phyloP scores from a whole-genome alignment of 306 rosid genomes.

The Malus fusca region DNA sequence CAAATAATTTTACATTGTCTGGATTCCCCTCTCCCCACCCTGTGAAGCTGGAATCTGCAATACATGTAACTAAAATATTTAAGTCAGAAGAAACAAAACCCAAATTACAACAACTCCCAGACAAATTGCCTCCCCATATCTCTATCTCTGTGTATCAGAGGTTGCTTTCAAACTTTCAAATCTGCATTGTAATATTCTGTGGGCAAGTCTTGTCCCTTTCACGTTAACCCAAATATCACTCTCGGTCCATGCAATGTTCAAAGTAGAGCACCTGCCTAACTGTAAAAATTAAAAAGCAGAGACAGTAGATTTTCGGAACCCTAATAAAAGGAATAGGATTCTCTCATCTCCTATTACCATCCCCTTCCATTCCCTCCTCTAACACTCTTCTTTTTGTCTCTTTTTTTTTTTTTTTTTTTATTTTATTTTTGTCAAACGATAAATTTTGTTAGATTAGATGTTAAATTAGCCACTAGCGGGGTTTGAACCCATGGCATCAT shows the following conservation, averaged over 20 bases:
- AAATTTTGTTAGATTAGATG: too few relatives aligned
- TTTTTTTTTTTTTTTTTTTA: too few relatives aligned
- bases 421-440: too few relatives aligned
- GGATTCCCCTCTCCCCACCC: slow-evolving; percentile 2
- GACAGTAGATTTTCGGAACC: background rate
- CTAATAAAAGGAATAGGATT: background rate
- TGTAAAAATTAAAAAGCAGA: background rate
- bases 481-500: too few relatives aligned
- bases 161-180: slow-evolving; percentile 87
- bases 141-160: slow-evolving; percentile 27
- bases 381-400: too few relatives aligned
- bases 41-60: slow-evolving; percentile 19
- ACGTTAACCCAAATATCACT: slow-evolving; percentile 47
- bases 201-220: slow-evolving; percentile 54
- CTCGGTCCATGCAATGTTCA: slow-evolving; percentile 10
- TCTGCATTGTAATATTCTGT: slow-evolving; percentile 57
- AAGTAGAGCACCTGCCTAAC: slow-evolving; percentile 18
- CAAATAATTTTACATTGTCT: background rate
- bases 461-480: too few relatives aligned
- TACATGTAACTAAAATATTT: background rate
- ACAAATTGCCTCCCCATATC: slow-evolving; percentile 19
- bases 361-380: too few relatives aligned
- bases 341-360: too few relatives aligned
- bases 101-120: slow-evolving; percentile 9
- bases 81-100: background rate